Evolutionary conservation across 192 early-diverging fungal genomes (phyloP), one percentile per base, ranked within the genome.

Genomic region (Coemansia sp.): DNA sequence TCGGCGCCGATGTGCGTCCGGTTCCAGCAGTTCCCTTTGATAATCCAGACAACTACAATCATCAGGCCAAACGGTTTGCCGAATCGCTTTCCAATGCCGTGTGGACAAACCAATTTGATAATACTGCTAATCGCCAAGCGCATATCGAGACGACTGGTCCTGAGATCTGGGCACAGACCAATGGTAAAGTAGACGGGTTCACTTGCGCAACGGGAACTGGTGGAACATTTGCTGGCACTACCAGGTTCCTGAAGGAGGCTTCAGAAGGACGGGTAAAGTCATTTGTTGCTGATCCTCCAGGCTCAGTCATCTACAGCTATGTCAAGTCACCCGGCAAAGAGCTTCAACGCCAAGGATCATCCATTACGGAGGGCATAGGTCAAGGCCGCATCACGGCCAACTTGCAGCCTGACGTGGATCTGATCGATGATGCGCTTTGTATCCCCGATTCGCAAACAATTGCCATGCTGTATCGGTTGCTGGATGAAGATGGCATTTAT

Each of bases 81-180:
- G 83, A 89, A 55, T 63, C 78, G 0, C 55, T 90, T 12, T 63
- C 81, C 12, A 94, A 94, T 65, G 93, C 91, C 12, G 93, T 93
- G 18, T 97, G 93, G 92, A 94, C 94, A 8, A 92, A 97, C 70
- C 94, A 97, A 61, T 97, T 97, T 61, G 94, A 97, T 66, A 96
- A 94, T 72, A 79, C 71, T 10, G 93, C 91, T 35, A 97, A 97
- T 67, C 81, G 89, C 19, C 89, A 83, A 46, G 92, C 94, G 7
- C 94, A 97, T 50, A 86, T 92, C 56, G 93, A 96, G 64, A 96
- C 94, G 33, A 97, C 94, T 3, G 94, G 94, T 0, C 94, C 94
- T 1, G 94, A 97, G 68, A 96, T 97, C 62, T 91, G 86, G 87
- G 79, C 78, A 7, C 94, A 97, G 70, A 86, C 90, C 3, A 72